A percentile compares a stretch with the other conserved stretches of the same genome.
Conservation (phyloP, 441 rosid species). For the Sinapis alba region DNA sequence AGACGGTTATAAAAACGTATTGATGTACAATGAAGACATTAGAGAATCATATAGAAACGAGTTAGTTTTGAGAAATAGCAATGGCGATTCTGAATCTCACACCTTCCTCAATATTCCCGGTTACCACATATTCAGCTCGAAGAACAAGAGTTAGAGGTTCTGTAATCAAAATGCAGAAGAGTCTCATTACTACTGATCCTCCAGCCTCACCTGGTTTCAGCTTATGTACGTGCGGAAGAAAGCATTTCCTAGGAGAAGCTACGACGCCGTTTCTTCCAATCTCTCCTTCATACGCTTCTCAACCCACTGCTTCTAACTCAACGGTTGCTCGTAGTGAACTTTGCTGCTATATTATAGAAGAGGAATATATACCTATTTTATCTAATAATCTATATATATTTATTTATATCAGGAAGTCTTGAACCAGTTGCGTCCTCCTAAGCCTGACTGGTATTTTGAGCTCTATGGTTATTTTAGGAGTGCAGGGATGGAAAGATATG, state of each 20-base stretch:
- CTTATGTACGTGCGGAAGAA: slow-evolving; percentile 18
- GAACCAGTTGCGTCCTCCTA: slow-evolving; percentile 66
- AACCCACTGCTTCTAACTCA: neutral
- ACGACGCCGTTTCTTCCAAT: slow-evolving; percentile 20
- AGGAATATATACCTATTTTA: neutral
- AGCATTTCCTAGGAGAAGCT: slow-evolving; percentile 12
- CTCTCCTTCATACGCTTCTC: neutral
- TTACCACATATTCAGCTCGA: neutral
- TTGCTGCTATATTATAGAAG: neutral
- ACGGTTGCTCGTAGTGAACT: neutral
- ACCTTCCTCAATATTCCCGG: neutral
- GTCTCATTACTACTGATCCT: neutral
- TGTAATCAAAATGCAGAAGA: neutral
- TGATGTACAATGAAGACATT: neutral
- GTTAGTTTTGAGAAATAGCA: neutral
- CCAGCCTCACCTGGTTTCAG: neutral
- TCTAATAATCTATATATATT: neutral
- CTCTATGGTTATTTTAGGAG: slow-evolving; percentile 56
- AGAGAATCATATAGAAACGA: neutral
- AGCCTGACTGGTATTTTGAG: slow-evolving; percentile 89
- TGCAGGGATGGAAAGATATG: slow-evolving; percentile 60
- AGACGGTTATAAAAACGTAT: neutral
- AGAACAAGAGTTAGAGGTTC: slow-evolving; percentile 6
- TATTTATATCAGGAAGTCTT: slow-evolving; percentile 43
- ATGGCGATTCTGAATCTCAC: neutral